Percentiles rank a stretch among this genome's conserved stretches.
These are phyloP conservation scores for Platanus orientalis DNA, from an alignment of 164 flowering plant genomes.

Conservation along the genomic window DNA sequence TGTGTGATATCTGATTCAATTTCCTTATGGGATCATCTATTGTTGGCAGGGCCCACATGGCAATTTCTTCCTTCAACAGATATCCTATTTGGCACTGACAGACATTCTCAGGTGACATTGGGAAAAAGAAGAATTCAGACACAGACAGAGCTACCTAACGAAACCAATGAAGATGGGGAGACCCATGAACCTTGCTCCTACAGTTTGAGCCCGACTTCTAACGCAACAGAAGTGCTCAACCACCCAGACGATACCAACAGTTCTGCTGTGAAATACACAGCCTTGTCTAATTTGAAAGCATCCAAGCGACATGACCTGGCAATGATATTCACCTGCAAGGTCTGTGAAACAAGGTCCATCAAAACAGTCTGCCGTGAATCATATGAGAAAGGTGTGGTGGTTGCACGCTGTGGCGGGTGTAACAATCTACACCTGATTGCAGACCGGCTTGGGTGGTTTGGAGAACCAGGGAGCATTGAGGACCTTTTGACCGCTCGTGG, in stretches of 20 bases:
- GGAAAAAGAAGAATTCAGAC: conserved; percentile 29
- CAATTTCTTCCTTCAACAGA: conserved; percentile 22
- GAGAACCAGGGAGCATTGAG: conserved; percentile 80
- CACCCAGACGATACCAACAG: conserved; percentile 1
- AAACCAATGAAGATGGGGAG: conserved; percentile 13
- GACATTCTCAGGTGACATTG: background rate
- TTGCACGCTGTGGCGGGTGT: conserved; percentile 80
- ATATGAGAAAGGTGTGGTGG: conserved; percentile 91
- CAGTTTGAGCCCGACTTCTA: conserved; percentile 6
- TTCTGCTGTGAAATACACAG: conserved; percentile 25
- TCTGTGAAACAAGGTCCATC: conserved; percentile 80
- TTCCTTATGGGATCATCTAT: background rate
- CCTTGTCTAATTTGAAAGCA: conserved; percentile 48
- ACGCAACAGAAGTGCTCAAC: no score
- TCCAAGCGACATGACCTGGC: conserved; percentile 75
- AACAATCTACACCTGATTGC: conserved; percentile 82
- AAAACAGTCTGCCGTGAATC: conserved; percentile 77
- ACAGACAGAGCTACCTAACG: conserved; percentile 13
- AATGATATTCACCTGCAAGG: conserved; percentile 89
- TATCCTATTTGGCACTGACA: conserved; percentile 12
- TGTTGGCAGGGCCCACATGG: conserved; percentile 28
- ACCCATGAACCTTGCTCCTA: conserved; percentile 4
- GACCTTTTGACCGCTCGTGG: conserved; percentile 83
- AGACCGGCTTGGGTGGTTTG: conserved; percentile 89
- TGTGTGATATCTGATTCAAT: no score